Evolutionary conservation across 1,284 basidiomycete genomes (phyloP).

Genomic region (Thecaphora thlaspeos): DNA sequence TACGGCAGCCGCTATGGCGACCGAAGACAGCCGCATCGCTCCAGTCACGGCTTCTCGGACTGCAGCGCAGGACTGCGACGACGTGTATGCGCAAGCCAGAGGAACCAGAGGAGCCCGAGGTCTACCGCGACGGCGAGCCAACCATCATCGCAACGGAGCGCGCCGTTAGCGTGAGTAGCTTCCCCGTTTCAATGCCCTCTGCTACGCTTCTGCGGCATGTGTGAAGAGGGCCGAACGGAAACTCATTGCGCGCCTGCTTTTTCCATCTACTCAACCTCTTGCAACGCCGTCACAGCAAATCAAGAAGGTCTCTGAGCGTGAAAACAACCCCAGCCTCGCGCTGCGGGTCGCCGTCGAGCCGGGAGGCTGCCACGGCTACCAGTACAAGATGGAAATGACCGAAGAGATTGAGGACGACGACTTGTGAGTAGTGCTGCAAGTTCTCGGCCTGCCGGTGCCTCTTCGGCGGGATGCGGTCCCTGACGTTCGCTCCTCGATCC

Average conservation of each 20-base stretch:
- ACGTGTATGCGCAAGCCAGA: constrained; percentile 34
- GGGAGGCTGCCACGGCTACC: constrained; percentile 88
- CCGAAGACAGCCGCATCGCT: constrained; percentile 5
- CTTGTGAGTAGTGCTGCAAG: constrained; percentile 70
- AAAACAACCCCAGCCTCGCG: constrained; percentile 66
- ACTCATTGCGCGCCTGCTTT: no score
- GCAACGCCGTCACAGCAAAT: constrained; percentile 24
- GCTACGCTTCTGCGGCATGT: background rate
- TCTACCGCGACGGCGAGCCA: constrained; percentile 36
- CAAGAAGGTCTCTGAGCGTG: constrained; percentile 58
- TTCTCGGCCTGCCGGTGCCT: no score
- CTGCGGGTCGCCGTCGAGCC: constrained; percentile 78
- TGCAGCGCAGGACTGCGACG: constrained; percentile 3
- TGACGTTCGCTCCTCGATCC: no score
- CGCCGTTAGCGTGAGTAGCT: constrained; percentile 29
- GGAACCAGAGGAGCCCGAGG: constrained; percentile 46
- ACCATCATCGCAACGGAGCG: constrained; percentile 45
- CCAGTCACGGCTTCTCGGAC: no score
- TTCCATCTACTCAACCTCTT: no score
- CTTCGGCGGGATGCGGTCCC: no score
- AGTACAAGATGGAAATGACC: constrained; percentile 81
- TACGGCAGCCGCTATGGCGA: no score
- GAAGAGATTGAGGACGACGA: constrained; percentile 64
- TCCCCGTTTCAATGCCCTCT: background rate
- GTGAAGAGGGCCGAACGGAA: no score